Base-by-base conservation (phyloP, 257 asterid species). In the Rauvolfia tetraphylla region DNA sequence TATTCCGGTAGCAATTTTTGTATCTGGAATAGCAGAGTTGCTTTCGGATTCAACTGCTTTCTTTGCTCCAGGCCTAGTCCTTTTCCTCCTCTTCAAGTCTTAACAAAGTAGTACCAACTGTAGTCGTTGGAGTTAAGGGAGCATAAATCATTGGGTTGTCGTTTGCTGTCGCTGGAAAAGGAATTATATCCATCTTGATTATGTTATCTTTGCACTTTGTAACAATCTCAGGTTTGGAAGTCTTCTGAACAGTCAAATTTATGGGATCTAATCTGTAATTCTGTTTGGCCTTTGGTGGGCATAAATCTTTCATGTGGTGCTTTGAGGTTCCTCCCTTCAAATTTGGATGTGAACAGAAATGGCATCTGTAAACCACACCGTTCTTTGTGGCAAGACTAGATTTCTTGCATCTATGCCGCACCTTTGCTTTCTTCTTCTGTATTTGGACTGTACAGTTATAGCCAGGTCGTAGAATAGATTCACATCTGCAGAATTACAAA, bases 391-490 rank as follows among this genome's bases (percentile, higher is more conserved):
- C 34, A 18, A 42, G 54, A 57, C 72, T 83, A 0, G 81, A 65
- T 71, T 81, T 88, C 80, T 86, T 91, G 78, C 74, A 71, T 41
- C 78, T 84, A 25, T 53, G 81, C 14, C 67, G 78, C 83, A 11
- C 49, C 77, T 84, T 88, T 44, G 87, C 31, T 80, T 75, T 82
- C 76, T 80, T 84, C 80, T 83, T 89, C 84, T 85, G 88, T n/a
- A 92, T 84, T 29, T 95, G 85, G 49, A 88, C 79, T 0, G 89
- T 84, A 76, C 92, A 89, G 14, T 90, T 94, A 51, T 76, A 70
- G 70, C 97, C 95, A 10, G 95, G 90, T 79, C 88, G 86, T 72
- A 94, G 89, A 77, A 90, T 78, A 48, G 97, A 82, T 83, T 89
- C 92, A 65, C 98, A 90, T 82, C 97, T 92, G 89, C 39, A 31